These are phyloP conservation scores for Fusarium veterinarium DNA, from an alignment of 2,329 filamentous ascomycete species.

Conservation along the genomic window DNA sequence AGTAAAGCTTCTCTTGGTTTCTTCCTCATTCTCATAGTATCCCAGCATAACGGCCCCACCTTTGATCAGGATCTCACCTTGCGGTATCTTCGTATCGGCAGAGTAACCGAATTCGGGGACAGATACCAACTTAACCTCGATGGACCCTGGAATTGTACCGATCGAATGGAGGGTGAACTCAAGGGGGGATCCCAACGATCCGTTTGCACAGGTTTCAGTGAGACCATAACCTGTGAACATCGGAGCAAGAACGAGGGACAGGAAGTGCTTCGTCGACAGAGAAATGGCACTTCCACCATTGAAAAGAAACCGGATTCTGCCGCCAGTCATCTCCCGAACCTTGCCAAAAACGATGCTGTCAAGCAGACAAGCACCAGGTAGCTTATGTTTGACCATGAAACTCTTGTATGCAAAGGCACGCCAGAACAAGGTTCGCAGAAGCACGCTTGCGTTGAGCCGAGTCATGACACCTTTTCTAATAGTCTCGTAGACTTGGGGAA, in stretches of 20 bases:
- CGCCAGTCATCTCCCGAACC: constrained; percentile 89
- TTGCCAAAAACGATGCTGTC: constrained; percentile 90
- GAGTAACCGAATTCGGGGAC: constrained; percentile 87
- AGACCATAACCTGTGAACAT: constrained; percentile 96
- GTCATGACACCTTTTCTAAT: constrained; percentile 91
- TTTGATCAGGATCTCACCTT: constrained; percentile 91
- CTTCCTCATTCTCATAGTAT: constrained; percentile 87
- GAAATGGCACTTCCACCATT: constrained; percentile 95
- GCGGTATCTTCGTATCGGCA: constrained; percentile 77
- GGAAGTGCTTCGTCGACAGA: constrained; percentile 86
- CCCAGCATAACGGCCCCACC: constrained; percentile 78
- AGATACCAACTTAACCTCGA: constrained; percentile 93
- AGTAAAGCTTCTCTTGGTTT: constrained; percentile 81
- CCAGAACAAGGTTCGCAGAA: constrained; percentile 84
- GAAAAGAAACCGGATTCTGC: constrained; percentile 85
- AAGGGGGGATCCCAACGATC: constrained; percentile 81
- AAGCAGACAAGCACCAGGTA: constrained; percentile 76
- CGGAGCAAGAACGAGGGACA: constrained; percentile 90
- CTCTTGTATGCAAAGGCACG: constrained; percentile 69
- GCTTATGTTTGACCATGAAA: constrained; percentile 65
- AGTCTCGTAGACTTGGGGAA: constrained; percentile 96
- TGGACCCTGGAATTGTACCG: constrained; percentile 78
- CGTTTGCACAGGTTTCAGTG: constrained; percentile 90
- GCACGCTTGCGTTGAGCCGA: constrained; percentile 76
- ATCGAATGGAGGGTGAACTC: constrained; percentile 82